A percentile compares a stretch with the other conserved stretches of the same genome.
These are phyloP conservation scores for Leccinum subtestaceum DNA, from an alignment of 768 basidiomycete genomes.

Conservation along the genomic window DNA sequence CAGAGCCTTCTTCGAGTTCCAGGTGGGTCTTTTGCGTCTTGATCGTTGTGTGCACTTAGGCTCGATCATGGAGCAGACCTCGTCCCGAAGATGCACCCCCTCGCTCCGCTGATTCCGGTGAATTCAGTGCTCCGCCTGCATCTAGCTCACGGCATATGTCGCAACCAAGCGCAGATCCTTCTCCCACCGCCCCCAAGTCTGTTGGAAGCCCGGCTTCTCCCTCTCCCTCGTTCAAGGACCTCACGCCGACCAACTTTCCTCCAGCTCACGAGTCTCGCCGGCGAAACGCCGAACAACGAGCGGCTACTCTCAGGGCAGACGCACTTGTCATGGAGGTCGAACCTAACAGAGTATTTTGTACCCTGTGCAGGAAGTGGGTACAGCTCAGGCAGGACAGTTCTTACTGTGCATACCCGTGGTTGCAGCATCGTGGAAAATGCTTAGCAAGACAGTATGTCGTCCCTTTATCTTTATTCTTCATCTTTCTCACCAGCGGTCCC, in stretches of 20 bases:
- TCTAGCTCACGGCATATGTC: constrained; percentile 21
- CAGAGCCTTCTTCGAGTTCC: constrained; percentile 24
- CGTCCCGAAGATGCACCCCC: constrained; percentile 27
- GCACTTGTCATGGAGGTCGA: constrained; percentile 65
- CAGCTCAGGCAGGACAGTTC: constrained; percentile 75
- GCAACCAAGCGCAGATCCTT: constrained; percentile 9
- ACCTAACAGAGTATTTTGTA: constrained; percentile 71
- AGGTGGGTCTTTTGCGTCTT: constrained; percentile 16
- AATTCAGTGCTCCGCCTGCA: constrained; percentile 18
- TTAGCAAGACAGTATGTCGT: constrained; percentile 61
- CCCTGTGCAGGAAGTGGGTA: constrained; percentile 78
- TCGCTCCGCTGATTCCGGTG: constrained; percentile 28
- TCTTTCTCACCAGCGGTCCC: constrained; percentile 10
- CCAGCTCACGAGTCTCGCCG: constrained; percentile 64
- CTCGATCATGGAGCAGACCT: constrained; percentile 7
- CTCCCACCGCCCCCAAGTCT: constrained; percentile 12
- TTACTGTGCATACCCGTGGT: constrained; percentile 81
- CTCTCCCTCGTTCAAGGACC: constrained; percentile 50
- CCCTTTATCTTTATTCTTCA: neutral
- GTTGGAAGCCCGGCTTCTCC: constrained; percentile 28
- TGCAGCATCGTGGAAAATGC: constrained; percentile 76
- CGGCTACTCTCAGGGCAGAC: constrained; percentile 67
- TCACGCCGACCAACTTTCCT: constrained; percentile 55
- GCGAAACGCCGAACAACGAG: constrained; percentile 77
- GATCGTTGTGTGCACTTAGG: constrained; percentile 1